A percentile compares a stretch with the other conserved stretches of the same genome.
Evolutionary conservation across 2,329 filamentous ascomycete species (phyloP).

Genomic region (Pseudovirgaria hyperparasitica): DNA sequence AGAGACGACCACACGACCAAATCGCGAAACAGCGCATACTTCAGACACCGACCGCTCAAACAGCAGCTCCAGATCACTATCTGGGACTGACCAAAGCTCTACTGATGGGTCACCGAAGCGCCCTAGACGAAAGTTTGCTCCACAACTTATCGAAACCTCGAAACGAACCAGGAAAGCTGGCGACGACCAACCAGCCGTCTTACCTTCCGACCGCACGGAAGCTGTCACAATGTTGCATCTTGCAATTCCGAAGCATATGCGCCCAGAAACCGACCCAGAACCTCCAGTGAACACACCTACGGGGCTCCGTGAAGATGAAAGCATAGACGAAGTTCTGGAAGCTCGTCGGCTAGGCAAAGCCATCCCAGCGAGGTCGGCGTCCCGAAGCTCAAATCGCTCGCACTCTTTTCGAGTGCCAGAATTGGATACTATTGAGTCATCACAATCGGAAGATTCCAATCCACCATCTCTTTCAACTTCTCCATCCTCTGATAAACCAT

Average conservation of each 20-base stretch:
- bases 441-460: constrained; percentile 39
- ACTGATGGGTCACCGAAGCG: constrained; percentile 16
- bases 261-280: constrained; percentile 44
- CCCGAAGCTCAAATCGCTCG: constrained; percentile 20
- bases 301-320: too few relatives aligned
- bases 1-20: constrained; percentile 14
- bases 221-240: constrained; percentile 40
- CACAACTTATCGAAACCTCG: constrained; percentile 71
- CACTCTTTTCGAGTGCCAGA: constrained; percentile 49
- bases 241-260: constrained; percentile 12
- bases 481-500: constrained; percentile 37
- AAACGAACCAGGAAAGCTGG: constrained; percentile 56
- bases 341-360: constrained; percentile 20
- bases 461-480: constrained; percentile 34
- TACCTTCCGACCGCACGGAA: constrained; percentile 58
- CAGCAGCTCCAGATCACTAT: too few relatives aligned
- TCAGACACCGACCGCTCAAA: too few relatives aligned
- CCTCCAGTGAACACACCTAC: constrained; percentile 22
- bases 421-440: constrained; percentile 48
- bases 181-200: constrained; percentile 49
- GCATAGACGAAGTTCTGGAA: constrained; percentile 21
- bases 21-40: constrained; percentile 7
- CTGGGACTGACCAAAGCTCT: too few relatives aligned
- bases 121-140: constrained; percentile 47
- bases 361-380: constrained; percentile 18